A percentile compares a stretch with the other conserved stretches of the same genome.
These are phyloP conservation scores for Spiraea crenata DNA, from an alignment of 331 rosid genomes.

Conservation along the genomic window DNA sequence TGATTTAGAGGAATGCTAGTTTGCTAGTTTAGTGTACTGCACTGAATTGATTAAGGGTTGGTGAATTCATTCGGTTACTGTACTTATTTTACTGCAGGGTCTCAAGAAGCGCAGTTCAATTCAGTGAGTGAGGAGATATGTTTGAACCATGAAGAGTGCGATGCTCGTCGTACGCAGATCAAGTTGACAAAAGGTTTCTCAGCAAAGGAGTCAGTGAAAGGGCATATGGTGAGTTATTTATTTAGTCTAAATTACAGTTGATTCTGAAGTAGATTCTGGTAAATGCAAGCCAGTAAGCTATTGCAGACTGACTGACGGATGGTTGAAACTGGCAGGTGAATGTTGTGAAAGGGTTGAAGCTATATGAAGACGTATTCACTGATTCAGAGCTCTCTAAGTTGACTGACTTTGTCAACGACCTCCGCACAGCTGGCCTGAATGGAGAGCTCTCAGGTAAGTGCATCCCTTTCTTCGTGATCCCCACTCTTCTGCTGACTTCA, in stretches of 20 bases:
- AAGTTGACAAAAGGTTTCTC: conserved; percentile 92
- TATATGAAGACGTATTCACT: conserved; percentile 75
- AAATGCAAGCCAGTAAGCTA: conserved; percentile 22
- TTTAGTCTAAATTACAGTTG: conserved; percentile 16
- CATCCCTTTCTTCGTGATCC: background rate
- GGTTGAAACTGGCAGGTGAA: conserved; percentile 67
- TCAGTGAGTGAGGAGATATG: conserved; percentile 49
- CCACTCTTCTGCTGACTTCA: conserved; percentile 5
- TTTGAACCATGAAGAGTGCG: conserved; percentile 80
- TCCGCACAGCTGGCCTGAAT: conserved; percentile 80
- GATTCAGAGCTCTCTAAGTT: conserved; percentile 68
- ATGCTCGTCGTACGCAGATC: conserved; percentile 67
- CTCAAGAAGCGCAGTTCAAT: conserved; percentile 70
- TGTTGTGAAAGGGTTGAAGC: conserved; percentile 93
- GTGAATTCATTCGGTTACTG: background rate
- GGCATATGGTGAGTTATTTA: conserved; percentile 81
- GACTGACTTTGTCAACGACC: conserved; percentile 63
- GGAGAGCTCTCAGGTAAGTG: conserved; percentile 67
- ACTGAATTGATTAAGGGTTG: no score
- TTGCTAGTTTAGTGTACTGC: background rate
- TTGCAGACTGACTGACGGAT: conserved; percentile 21
- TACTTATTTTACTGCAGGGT: conserved; percentile 51
- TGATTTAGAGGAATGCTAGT: background rate
- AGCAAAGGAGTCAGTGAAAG: conserved; percentile 88
- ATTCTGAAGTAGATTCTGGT: conserved; percentile 8